These are phyloP conservation scores for Fusarium nurragi DNA, from an alignment of 2,329 filamentous ascomycete genomes.

Conservation along the genomic window DNA sequence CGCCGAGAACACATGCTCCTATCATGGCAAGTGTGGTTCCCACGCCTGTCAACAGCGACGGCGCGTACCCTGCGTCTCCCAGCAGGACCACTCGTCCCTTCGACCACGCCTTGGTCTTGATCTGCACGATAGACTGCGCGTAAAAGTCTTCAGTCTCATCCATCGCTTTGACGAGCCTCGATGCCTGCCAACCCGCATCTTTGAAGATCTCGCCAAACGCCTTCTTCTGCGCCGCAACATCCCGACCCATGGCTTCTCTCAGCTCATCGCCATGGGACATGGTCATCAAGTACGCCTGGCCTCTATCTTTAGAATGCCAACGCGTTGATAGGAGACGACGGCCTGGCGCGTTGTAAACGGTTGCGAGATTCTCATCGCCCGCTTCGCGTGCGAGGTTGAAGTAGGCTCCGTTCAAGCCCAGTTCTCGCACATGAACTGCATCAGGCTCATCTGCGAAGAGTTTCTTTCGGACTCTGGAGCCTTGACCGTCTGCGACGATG, in stretches of 20 bases:
- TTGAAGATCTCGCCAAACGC: conserved; percentile 52
- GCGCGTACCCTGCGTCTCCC: conserved; percentile 61
- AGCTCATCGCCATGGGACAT: conserved; percentile 46
- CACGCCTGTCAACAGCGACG: conserved; percentile 58
- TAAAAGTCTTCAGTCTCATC: conserved; percentile 55
- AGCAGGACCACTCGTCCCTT: conserved; percentile 54
- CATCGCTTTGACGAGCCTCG: conserved; percentile 51
- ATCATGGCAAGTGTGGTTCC: conserved; percentile 58
- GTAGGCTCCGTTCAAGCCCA: conserved; percentile 23
- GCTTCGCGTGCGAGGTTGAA: conserved; percentile 9
- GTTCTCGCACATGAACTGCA: conserved; percentile 6
- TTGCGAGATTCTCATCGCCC: conserved; percentile 18
- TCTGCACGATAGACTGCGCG: conserved; percentile 52
- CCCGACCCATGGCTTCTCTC: conserved; percentile 34
- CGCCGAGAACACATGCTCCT: conserved; percentile 62
- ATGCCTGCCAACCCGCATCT: conserved; percentile 58
- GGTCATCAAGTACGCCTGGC: conserved; percentile 42
- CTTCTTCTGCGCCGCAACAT: conserved; percentile 50
- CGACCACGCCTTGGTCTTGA: conserved; percentile 52
- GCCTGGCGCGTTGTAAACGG: conserved; percentile 19
- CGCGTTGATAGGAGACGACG: conserved; percentile 25
- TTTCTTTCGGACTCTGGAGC: conserved; percentile 11
- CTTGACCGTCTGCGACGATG: conserved; percentile 28
- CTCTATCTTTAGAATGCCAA: conserved; percentile 36
- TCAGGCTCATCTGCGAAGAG: conserved; percentile 21